phyloP scores from a whole-genome alignment of 2,329 filamentous ascomycete genomes.

The Geosmithia flava region DNA sequence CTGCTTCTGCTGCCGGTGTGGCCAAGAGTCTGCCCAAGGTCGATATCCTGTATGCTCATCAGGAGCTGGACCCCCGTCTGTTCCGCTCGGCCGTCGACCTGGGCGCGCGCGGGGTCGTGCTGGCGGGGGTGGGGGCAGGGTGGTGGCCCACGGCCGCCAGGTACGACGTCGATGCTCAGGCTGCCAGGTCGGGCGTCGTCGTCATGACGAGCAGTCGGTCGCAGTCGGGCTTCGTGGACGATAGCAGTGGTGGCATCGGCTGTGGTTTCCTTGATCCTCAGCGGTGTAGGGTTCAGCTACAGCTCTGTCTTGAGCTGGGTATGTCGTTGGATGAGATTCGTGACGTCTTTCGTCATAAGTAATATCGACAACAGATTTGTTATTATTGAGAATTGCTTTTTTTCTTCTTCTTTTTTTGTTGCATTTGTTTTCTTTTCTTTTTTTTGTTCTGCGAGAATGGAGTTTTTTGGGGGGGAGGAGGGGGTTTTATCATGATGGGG shows the following conservation, averaged over 20 bases:
- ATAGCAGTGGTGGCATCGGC: slow-evolving; percentile 23
- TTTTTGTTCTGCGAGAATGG: too few relatives aligned
- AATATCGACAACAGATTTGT: not conserved
- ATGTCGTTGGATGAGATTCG: slow-evolving; percentile 14
- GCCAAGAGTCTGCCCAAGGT: slow-evolving; percentile 31
- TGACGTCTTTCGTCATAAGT: slow-evolving; percentile 9
- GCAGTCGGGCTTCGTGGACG: slow-evolving; percentile 38
- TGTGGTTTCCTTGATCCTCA: slow-evolving; percentile 42
- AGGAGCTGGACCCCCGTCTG: slow-evolving; percentile 35
- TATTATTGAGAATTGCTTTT: too few relatives aligned
- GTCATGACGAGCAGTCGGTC: slow-evolving; percentile 38
- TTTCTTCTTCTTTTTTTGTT: too few relatives aligned
- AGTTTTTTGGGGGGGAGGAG: too few relatives aligned
- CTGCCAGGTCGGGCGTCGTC: slow-evolving; percentile 28
- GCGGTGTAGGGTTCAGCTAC: slow-evolving; percentile 40
- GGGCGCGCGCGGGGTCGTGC: slow-evolving; percentile 41
- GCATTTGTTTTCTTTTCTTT: too few relatives aligned
- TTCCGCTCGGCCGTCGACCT: slow-evolving; percentile 32
- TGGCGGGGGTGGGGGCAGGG: slow-evolving; percentile 42
- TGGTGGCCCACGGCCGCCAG: slow-evolving; percentile 27
- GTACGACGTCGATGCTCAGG: slow-evolving; percentile 25
- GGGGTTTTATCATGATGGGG: too few relatives aligned
- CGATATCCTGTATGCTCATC: slow-evolving; percentile 42
- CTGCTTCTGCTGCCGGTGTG: too few relatives aligned
- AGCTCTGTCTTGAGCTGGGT: slow-evolving; percentile 21